Evolutionary conservation across 2,329 filamentous ascomycete genomes (phyloP), one percentile per base, ranked within the genome.

Genomic region (Cladorrhinum sp.): DNA sequence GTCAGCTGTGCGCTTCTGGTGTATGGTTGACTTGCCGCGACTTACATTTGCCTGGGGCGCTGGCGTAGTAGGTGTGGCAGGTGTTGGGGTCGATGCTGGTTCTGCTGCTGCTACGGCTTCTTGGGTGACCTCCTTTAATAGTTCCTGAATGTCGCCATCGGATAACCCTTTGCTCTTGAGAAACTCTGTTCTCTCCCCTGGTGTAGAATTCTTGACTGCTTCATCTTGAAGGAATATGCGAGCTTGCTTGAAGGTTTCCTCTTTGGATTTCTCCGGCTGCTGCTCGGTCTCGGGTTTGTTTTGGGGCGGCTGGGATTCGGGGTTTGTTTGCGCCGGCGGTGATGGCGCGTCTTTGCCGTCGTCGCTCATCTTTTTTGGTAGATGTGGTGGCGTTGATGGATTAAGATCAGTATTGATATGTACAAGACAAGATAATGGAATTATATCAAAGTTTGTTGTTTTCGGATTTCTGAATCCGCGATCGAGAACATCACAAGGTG

Each of bases 201-300:
- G 80, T 0, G 88, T 80, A 33, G 88, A 86, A 73, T 88, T 78
- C 61, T 83, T 85, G 60, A 96, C 90, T 20, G 82, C 80, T 7
- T 90, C 86, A 62, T 96, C 88, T 55, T 90, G 79, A 3, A 97
- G 82, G 71, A 96, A 97, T 57, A 80, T 84, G 49, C 83, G 81
- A 26, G 92, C 92, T 70, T 92, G 85, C 16, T 91, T 85, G 36
- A 90, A 48, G 5, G 57, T 64, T 58, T 26, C 69, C 72, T 49
- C 63, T 49, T 23, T 61, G 9, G 57, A 57, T 3, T 58, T 59
- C 33, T 33, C 49, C 18, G 26, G 30, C 28, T 30, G 36, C 12
- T 24, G 30, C 33, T 58, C 36, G 20, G 56, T 16, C 12, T 36
- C 51, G 23, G 49, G 16, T 33, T 62, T 57, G 42, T 46, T 46